Evolutionary conservation across 78 protist genomes (phyloP).

Genomic region (Dictyostelium purpureum): DNA sequence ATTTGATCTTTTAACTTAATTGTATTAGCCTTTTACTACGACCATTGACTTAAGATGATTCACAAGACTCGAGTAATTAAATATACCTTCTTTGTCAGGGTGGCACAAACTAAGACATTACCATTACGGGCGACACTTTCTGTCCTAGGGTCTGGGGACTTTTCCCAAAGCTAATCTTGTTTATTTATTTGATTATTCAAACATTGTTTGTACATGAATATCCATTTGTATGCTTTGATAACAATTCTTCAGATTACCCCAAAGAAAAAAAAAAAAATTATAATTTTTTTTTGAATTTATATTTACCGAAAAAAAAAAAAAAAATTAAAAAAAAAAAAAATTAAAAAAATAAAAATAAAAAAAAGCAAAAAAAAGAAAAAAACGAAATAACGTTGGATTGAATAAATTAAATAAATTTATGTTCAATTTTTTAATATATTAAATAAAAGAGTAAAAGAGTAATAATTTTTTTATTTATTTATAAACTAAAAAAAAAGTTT

Average conservation of each 20-base stretch:
- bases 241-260: constrained; percentile 9
- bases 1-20: neutral
- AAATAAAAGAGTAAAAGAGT: too few species aligned
- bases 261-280: constrained; percentile 20
- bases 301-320: neutral
- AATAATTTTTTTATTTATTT: too few species aligned
- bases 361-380: too few species aligned
- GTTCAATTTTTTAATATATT: too few species aligned
- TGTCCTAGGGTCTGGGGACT: constrained; percentile 63
- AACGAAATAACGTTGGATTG: too few species aligned
- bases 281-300: neutral
- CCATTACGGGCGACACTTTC: constrained; percentile 54
- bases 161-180: constrained; percentile 47
- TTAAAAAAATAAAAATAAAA: too few species aligned
- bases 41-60: constrained; percentile 6
- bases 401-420: too few species aligned
- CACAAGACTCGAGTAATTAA: neutral
- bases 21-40: constrained; percentile 28
- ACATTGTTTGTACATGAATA: neutral
- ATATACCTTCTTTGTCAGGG: constrained; percentile 20
- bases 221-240: constrained; percentile 29
- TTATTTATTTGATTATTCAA: neutral
- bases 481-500: too few species aligned
- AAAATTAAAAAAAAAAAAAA: neutral
- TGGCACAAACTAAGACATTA: neutral